A percentile compares a stretch with the other conserved stretches of the same genome.
phyloP scores from a whole-genome alignment of 2,329 filamentous ascomycete genomes.

The Alternaria metachromatica region DNA sequence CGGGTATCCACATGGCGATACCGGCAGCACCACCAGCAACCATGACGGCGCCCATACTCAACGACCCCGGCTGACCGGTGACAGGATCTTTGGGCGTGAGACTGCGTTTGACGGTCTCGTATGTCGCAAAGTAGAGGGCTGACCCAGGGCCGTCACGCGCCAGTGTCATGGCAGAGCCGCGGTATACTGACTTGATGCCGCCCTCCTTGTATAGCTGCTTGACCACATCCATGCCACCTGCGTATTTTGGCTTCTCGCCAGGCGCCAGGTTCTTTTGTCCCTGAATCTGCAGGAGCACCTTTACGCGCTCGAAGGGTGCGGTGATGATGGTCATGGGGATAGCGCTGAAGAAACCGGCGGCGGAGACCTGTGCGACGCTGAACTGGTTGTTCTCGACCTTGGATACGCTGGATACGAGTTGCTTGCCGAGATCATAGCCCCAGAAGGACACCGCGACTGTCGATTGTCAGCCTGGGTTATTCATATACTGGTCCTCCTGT shows the following conservation, averaged over 20 bases:
- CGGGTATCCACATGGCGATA: slow-evolving; percentile 98
- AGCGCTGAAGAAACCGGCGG: slow-evolving; percentile 92
- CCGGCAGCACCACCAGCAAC: slow-evolving; percentile 88
- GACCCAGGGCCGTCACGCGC: slow-evolving; percentile 92
- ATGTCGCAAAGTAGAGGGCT: slow-evolving; percentile 95
- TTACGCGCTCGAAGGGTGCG: slow-evolving; percentile 98
- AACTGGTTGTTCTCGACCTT: slow-evolving; percentile 72
- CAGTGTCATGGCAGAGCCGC: slow-evolving; percentile 87
- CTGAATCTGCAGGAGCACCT: slow-evolving; percentile 97
- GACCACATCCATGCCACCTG: slow-evolving; percentile 86
- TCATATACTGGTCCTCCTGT: background rate
- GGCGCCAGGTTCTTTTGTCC: slow-evolving; percentile 84
- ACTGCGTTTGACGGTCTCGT: slow-evolving; percentile 90
- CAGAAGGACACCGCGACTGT: slow-evolving; percentile 72
- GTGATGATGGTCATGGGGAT: slow-evolving; percentile 98
- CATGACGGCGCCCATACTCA: slow-evolving; percentile 83
- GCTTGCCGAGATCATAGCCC: slow-evolving; percentile 95
- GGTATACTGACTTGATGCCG: slow-evolving; percentile 89
- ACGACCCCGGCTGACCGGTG: slow-evolving; percentile 74
- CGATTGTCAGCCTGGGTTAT: slow-evolving; percentile 6
- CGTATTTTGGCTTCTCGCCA: slow-evolving; percentile 92
- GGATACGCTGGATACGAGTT: slow-evolving; percentile 75
- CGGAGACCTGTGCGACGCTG: slow-evolving; percentile 84
- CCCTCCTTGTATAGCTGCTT: slow-evolving; percentile 91
- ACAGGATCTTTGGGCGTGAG: slow-evolving; percentile 81